Percentiles rank a stretch among this genome's conserved stretches.
phyloP scores from a whole-genome alignment of 1,139 yeast genomes.

The Diutina neorugosa region DNA sequence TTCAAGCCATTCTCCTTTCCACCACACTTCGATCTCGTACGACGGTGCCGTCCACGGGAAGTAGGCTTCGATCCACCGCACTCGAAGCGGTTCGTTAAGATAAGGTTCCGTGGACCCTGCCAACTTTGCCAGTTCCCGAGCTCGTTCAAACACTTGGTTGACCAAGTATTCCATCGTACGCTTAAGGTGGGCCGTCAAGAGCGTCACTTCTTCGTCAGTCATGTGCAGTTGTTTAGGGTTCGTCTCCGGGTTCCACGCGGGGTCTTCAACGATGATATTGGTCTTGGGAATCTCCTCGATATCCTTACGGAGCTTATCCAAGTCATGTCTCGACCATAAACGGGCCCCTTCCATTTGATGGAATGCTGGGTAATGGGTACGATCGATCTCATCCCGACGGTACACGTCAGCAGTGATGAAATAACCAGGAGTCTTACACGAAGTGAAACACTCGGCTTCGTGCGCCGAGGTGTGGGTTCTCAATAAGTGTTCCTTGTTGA shows the following conservation, averaged over 20 bases:
- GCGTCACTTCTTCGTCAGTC: constrained; percentile 54
- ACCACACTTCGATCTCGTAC: constrained; percentile 97
- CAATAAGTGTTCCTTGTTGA: constrained; percentile 58
- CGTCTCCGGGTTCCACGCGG: constrained; percentile 14
- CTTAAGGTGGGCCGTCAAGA: constrained; percentile 70
- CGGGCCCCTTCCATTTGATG: constrained; percentile 98
- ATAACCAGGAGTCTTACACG: constrained; percentile 69
- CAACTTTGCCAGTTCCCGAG: constrained; percentile 51
- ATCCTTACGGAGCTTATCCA: constrained; percentile 36
- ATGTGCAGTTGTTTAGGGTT: constrained; percentile 79
- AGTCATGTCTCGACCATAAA: constrained; percentile 56
- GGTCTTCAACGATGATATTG: constrained; percentile 68
- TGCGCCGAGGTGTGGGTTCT: constrained; percentile 97
- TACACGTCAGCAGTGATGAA: constrained; percentile 93
- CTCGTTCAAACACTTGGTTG: constrained; percentile 70
- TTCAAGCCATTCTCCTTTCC: constrained; percentile 98
- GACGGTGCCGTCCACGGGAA: constrained; percentile 99
- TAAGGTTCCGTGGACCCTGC: constrained; percentile 56
- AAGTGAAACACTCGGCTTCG: constrained; percentile 70
- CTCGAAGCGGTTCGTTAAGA: constrained; percentile 63
- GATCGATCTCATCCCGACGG: constrained; percentile 88
- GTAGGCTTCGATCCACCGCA: constrained; percentile 91
- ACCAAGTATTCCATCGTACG: constrained; percentile 76
- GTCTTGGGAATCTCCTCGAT: constrained; percentile 57
- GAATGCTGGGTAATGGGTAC: constrained; percentile 94